Evolutionary conservation across 495 filamentous ascomycete genomes (phyloP).

Genomic region (Pseudomonodictys pantanalensis): DNA sequence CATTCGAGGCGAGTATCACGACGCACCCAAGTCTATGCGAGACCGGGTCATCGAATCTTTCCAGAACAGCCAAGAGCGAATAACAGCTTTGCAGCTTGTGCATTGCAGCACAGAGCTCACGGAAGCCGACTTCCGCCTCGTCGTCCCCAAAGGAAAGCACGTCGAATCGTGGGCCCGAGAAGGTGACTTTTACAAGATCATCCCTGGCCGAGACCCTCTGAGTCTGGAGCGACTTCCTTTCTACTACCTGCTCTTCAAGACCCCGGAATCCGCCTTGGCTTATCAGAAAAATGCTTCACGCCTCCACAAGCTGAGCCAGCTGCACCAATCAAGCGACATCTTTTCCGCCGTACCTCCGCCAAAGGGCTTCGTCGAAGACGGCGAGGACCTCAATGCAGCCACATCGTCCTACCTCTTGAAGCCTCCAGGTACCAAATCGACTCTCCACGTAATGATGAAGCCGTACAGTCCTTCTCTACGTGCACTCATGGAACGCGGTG

Average conservation of each 20-base stretch:
- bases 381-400: conserved; percentile 47
- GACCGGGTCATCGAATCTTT: conserved; percentile 19
- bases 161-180: conserved; percentile 59
- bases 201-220: conserved; percentile 53
- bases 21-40: background rate
- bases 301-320: conserved; percentile 47
- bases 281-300: conserved; percentile 52
- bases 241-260: conserved; percentile 64
- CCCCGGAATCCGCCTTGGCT: conserved; percentile 49
- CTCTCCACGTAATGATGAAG: conserved; percentile 33
- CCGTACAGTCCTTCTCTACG: conserved; percentile 33
- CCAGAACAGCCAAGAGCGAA: conserved; percentile 14
- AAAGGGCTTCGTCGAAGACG: conserved; percentile 41
- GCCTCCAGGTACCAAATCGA: conserved; percentile 43
- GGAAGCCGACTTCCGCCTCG: conserved; percentile 62
- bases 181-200: conserved; percentile 48
- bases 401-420: conserved; percentile 53
- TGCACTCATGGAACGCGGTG: conserved; percentile 28
- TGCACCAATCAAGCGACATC: conserved; percentile 36
- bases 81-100: conserved; percentile 49
- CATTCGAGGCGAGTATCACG: background rate
- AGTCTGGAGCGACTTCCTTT: conserved; percentile 53
- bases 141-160: conserved; percentile 57
- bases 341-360: conserved; percentile 37
- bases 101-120: conserved; percentile 53